Percentiles rank a stretch among this genome's conserved stretches.
Evolutionary conservation across 768 basidiomycete species (phyloP).

Genomic region (Leccinum truebloodii): DNA sequence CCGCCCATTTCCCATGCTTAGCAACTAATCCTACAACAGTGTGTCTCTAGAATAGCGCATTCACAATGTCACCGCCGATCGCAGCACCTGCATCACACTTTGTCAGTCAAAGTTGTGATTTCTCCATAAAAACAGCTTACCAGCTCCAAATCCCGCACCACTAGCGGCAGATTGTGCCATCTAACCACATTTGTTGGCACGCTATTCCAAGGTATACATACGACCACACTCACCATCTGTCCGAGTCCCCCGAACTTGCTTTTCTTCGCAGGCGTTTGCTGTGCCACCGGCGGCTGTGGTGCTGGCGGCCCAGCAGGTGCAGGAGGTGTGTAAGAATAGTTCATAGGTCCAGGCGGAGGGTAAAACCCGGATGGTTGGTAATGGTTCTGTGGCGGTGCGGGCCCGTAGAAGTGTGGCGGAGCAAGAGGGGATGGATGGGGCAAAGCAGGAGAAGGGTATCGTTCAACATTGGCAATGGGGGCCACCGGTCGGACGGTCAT

Average conservation of each 20-base stretch:
- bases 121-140: slow-evolving; percentile 20
- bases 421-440: slow-evolving; percentile 16
- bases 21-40: slow-evolving; percentile 14
- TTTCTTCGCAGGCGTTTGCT: slow-evolving; percentile 35
- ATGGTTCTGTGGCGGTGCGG: slow-evolving; percentile 14
- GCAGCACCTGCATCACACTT: slow-evolving; percentile 39
- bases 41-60: slow-evolving; percentile 44
- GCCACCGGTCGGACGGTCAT: slow-evolving; percentile 3
- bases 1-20: slow-evolving; percentile 21
- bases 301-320: slow-evolving; percentile 37
- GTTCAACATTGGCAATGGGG: slow-evolving; percentile 15
- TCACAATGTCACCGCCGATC: slow-evolving; percentile 44
- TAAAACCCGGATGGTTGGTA: slow-evolving; percentile 21
- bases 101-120: neutral
- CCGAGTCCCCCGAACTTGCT: slow-evolving; percentile 42
- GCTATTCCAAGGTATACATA: neutral
- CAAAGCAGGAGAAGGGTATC: slow-evolving; percentile 20
- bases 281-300: slow-evolving; percentile 36
- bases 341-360: slow-evolving; percentile 10
- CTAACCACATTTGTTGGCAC: slow-evolving; percentile 11
- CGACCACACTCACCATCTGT: slow-evolving; percentile 31
- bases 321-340: slow-evolving; percentile 21
- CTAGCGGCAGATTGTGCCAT: slow-evolving; percentile 37
- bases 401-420: slow-evolving; percentile 20
- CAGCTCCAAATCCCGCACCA: slow-evolving; percentile 51